Base-by-base conservation (phyloP, 805 yeast genomes). In the Candida ipomoeae region DNA sequence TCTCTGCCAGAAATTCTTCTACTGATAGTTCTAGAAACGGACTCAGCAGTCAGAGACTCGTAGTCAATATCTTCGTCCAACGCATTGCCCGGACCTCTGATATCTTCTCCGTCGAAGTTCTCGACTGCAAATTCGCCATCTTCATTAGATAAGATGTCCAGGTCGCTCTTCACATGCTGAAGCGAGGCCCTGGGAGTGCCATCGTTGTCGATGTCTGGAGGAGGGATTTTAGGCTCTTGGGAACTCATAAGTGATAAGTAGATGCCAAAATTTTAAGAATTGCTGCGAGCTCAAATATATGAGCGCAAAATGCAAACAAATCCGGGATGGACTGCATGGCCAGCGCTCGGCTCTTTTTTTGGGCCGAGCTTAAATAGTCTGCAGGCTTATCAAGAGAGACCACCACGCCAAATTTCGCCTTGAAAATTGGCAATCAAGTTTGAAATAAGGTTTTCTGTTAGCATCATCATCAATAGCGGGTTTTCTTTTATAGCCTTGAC, bases 1-100 rank as follows among this genome's bases (percentile, higher is more conserved):
- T 63, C 69, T 18, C 63, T 61, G 26, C 65, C 67, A 5, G 70
- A 62, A 37, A 68, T 50, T 47, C 62, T 41, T 20, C 57, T 50
- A 43, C 57, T 52, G 29, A 48, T 40, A 2, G 58, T 53, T 14
- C 61, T 43, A 13, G 58, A 45, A 13, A 57, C 45, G 1, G 54
- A 46, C 17, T 50, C 58, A 21, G 57, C 49, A 8, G 55, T 51
- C 40, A 52, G 40, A 10, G 57, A 54, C 42, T 52, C 51, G 36
- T 44, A 48, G 20, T 49, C 55, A 20, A 52, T 17, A 18, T 46
- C 48, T 4, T 50, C 53, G 15, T 20, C 47, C 29, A 14, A 20
- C 10, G 20, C 33, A 11, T 15, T 23, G 21, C 11, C 34, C 7
- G n/a, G 10, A 5, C 17, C 33, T 8, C 34, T 49, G 15, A 11